These are phyloP conservation scores for Lagenidium sp. DNA, from an alignment of 352 stramenopile species.

Conservation along the genomic window DNA sequence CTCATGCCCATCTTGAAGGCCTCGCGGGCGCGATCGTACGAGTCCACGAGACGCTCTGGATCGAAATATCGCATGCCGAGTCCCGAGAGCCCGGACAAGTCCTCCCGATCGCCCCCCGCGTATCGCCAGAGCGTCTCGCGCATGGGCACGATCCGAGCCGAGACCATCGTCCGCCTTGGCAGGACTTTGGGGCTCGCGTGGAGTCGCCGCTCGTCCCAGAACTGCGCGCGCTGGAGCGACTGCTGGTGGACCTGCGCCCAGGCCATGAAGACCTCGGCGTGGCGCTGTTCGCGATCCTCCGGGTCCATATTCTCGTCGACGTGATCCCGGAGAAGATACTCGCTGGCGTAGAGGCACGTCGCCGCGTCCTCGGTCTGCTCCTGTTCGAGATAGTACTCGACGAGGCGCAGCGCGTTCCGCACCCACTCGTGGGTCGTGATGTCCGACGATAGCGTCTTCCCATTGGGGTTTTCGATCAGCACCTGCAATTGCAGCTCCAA, in stretches of 20 bases:
- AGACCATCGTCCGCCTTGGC: too few species aligned
- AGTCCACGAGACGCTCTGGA: constrained; percentile 12
- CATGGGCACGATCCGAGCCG: background rate
- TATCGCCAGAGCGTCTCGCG: background rate
- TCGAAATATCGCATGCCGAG: constrained; percentile 24
- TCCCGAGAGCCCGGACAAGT: background rate
- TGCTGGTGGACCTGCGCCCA: constrained; percentile 45
- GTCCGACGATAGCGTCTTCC: constrained; percentile 1
- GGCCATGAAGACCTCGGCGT: constrained; percentile 31
- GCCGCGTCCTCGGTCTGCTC: constrained; percentile 34
- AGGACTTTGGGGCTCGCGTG: background rate
- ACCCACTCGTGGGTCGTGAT: constrained; percentile 34
- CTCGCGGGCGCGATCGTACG: constrained; percentile 38
- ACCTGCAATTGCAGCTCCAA: constrained; percentile 43
- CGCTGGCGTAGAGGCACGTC: constrained; percentile 32
- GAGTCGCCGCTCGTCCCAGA: background rate
- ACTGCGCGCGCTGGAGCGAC: constrained; percentile 29
- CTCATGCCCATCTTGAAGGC: constrained; percentile 57
- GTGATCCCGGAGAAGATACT: constrained; percentile 26
- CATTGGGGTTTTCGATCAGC: too few species aligned
- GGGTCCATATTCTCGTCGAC: background rate
- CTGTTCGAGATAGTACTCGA: constrained; percentile 49
- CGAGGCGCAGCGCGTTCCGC: constrained; percentile 39
- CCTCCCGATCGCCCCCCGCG: background rate
- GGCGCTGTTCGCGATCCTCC: constrained; percentile 16